A percentile compares a stretch with the other conserved stretches of the same genome.
Evolutionary conservation across 2,329 filamentous ascomycete genomes (phyloP).

Genomic region (Diaporthe caulivora): DNA sequence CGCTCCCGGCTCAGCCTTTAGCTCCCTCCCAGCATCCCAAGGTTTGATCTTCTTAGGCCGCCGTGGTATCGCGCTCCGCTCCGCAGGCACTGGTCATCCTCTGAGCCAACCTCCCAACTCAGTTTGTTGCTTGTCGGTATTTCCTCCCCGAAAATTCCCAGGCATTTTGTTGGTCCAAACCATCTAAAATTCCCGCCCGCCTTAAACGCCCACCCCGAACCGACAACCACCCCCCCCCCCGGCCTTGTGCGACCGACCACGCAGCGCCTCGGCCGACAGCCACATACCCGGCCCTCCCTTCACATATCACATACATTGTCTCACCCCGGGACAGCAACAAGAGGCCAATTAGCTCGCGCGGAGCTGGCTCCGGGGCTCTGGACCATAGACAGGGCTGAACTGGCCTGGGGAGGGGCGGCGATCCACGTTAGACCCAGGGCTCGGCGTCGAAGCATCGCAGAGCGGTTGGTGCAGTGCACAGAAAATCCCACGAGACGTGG

Average conservation of each 20-base stretch:
- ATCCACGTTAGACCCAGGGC: neutral
- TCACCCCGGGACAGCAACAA: neutral
- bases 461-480: neutral
- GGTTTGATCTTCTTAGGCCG: neutral
- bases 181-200: neutral
- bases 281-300: slow-evolving; percentile 6
- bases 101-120: neutral
- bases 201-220: neutral
- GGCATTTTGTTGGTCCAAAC: neutral
- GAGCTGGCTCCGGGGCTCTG: neutral
- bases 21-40: neutral
- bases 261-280: neutral
- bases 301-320: slow-evolving; percentile 3
- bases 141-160: neutral
- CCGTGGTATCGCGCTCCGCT: neutral
- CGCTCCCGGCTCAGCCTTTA: slow-evolving; percentile 11
- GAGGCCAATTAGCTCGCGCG: neutral
- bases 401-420: neutral
- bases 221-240: neutral
- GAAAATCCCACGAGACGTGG: neutral
- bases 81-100: slow-evolving; percentile 18
- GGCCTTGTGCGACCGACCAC: slow-evolving; percentile 15
- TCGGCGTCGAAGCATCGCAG: neutral
- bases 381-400: neutral
- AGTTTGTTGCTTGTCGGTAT: neutral